A percentile compares a stretch with the other conserved stretches of the same genome.
phyloP scores from a whole-genome alignment of 371 early-diverging fungal genomes.

The Mucor piriformis region DNA sequence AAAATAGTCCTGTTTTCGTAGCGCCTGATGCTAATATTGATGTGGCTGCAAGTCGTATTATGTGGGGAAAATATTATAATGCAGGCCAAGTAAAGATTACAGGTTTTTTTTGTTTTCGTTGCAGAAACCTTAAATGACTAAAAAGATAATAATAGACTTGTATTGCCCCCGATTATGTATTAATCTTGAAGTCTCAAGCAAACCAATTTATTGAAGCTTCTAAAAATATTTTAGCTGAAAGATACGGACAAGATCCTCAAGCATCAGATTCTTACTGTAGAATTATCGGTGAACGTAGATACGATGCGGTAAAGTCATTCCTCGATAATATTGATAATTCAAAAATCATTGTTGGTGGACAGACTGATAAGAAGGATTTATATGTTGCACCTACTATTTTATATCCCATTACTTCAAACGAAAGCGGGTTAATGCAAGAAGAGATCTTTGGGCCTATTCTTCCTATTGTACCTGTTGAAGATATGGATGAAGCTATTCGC shows the following conservation, averaged over 20 bases:
- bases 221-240: slow-evolving; percentile 45
- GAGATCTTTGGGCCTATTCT: slow-evolving; percentile 89
- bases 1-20: slow-evolving; percentile 72
- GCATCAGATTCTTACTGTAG: slow-evolving; percentile 62
- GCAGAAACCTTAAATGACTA: background rate
- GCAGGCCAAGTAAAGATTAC: slow-evolving; percentile 63
- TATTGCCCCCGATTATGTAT: slow-evolving; percentile 85
- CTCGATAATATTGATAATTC: slow-evolving; percentile 52
- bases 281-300: slow-evolving; percentile 73
- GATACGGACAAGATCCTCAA: slow-evolving; percentile 53
- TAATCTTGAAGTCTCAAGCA: slow-evolving; percentile 62
- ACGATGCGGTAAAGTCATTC: slow-evolving; percentile 59
- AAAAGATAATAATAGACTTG: slow-evolving; percentile 62
- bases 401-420: slow-evolving; percentile 50
- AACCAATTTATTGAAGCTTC: slow-evolving; percentile 56
- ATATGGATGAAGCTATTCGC: slow-evolving; percentile 75
- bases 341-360: slow-evolving; percentile 57
- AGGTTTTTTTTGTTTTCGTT: background rate
- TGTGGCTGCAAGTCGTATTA: slow-evolving; percentile 70
- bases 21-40: slow-evolving; percentile 69
- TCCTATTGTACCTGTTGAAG: slow-evolving; percentile 77
- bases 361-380: slow-evolving; percentile 56
- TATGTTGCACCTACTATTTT: slow-evolving; percentile 75
- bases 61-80: slow-evolving; percentile 82
- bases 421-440: slow-evolving; percentile 65